phyloP scores from a whole-genome alignment of 345 rosid species.

The Sisymbrium altissimum region DNA sequence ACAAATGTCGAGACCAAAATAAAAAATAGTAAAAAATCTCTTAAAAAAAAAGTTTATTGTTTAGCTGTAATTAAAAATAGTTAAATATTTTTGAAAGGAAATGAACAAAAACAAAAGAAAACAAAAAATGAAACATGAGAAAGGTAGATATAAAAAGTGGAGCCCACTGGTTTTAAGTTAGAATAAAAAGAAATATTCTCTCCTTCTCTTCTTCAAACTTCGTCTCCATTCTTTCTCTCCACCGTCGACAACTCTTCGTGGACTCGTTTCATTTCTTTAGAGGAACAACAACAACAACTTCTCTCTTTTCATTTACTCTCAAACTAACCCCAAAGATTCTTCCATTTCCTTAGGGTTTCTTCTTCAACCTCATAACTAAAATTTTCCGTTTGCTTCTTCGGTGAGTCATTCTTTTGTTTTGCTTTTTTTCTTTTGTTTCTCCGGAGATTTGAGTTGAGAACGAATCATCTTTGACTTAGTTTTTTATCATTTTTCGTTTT shows the following conservation, averaged over 20 bases:
- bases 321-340: constrained; percentile 1
- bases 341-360: constrained; percentile 5
- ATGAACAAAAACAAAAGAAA: not conserved
- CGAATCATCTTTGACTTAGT: not conserved
- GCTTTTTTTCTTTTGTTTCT: not conserved
- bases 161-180: constrained; percentile 16
- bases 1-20: no score
- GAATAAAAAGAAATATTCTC: constrained; percentile 23
- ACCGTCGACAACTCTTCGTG: constrained; percentile 27
- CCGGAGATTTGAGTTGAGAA: not conserved
- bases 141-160: not conserved
- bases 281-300: not conserved
- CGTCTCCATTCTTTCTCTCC: constrained; percentile 21
- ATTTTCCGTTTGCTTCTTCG: constrained; percentile 2
- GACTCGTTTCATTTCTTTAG: constrained; percentile 30
- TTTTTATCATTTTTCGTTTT: not conserved
- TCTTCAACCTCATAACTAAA: constrained; percentile 6
- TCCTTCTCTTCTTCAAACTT: constrained; percentile 27
- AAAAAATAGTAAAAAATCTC: no score
- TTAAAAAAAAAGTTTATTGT: not conserved
- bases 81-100: not conserved
- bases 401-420: constrained; percentile 24
- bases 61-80: not conserved
- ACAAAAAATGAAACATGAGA: not conserved
- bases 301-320: not conserved